phyloP scores from a whole-genome alignment of 2,329 filamentous ascomycete species.

The Talaromyces albobiverticillius region DNA sequence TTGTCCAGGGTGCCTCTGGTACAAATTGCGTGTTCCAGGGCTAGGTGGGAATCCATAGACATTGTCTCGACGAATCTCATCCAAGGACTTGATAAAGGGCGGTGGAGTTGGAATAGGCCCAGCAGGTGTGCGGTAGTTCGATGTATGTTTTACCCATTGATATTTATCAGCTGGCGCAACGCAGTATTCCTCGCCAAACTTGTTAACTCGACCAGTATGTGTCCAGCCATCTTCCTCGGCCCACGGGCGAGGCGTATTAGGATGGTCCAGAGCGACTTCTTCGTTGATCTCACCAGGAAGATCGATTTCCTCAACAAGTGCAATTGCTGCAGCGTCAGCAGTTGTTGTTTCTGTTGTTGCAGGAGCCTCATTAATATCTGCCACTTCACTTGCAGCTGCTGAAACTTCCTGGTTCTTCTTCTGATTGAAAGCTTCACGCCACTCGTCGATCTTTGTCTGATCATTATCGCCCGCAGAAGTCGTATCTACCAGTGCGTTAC shows the following conservation, averaged over 20 bases:
- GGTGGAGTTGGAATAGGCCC: slow-evolving; percentile 25
- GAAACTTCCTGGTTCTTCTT: slow-evolving; percentile 2
- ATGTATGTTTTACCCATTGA: slow-evolving; percentile 24
- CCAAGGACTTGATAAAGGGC: slow-evolving; percentile 23
- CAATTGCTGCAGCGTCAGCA: too few species aligned
- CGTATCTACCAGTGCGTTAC: slow-evolving; percentile 16
- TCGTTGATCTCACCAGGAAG: slow-evolving; percentile 9
- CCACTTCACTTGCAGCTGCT: not conserved
- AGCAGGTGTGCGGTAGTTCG: slow-evolving; percentile 24
- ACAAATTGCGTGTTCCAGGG: slow-evolving; percentile 31
- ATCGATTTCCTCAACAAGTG: slow-evolving; percentile 5
- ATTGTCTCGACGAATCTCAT: slow-evolving; percentile 28
- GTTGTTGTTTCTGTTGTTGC: not conserved
- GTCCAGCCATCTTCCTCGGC: slow-evolving; percentile 30
- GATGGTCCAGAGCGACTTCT: slow-evolving; percentile 17
- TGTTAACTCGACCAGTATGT: slow-evolving; percentile 28
- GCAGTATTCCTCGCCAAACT: slow-evolving; percentile 28
- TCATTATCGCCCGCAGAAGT: slow-evolving; percentile 6
- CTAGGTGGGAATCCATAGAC: slow-evolving; percentile 31
- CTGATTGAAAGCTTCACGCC: slow-evolving; percentile 12
- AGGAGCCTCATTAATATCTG: not conserved
- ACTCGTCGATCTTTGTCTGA: slow-evolving; percentile 4
- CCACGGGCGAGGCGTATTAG: slow-evolving; percentile 21
- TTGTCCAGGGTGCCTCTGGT: slow-evolving; percentile 17
- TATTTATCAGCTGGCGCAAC: slow-evolving; percentile 21